Base-by-base conservation (phyloP, 495 filamentous ascomycete species). In the Margaritispora aquatica region DNA sequence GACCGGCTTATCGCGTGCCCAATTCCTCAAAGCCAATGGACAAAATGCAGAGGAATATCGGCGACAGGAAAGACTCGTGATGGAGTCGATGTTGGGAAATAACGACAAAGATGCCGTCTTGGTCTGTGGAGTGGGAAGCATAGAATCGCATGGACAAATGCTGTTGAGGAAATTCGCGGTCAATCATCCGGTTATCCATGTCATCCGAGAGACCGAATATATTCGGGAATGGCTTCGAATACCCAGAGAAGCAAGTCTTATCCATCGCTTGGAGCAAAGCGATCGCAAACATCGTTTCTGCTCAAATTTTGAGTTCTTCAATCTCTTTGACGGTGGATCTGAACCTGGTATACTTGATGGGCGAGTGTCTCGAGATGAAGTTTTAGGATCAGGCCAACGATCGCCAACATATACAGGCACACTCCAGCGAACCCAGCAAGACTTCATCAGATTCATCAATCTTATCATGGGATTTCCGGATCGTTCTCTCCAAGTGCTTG, bases 241-340 rank as follows among this genome's bases (percentile, higher is more conserved):
- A n/a, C 74, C 77, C 26, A 79, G 86, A 46, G 77, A 75, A 57
- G 69, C 22, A 7, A 81, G 52, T 63, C 71, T 70, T 58, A 70
- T 61, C 59, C 81, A 61, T 60, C 84, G 63, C 67, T 73, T 71
- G 66, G 80, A 69, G 60, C 73, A 69, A 68, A 84, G 57, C 26
- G 57, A 53, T 64, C 73, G 79, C 19, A 70, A 73, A 51, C 76
- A 86, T 67, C 74, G 84, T 55, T 73, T 74, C 10, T 89, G 86
- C 69, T 87, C 87, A 10, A 90, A 89, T 64, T 83, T 87, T 31
- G 88, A 90, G 66, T 90, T 85, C 65, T 90, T 84, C 73, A 92
- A 92, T 61, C 68, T 88, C 47, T 82, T 71, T 60, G 71, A 84
- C 17, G 38, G 38, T 9, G 38, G 38, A 3, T 44, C 67, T 26